Base-by-base conservation (phyloP, 2,329 filamentous ascomycete species). In the Claviceps purpurea region DNA sequence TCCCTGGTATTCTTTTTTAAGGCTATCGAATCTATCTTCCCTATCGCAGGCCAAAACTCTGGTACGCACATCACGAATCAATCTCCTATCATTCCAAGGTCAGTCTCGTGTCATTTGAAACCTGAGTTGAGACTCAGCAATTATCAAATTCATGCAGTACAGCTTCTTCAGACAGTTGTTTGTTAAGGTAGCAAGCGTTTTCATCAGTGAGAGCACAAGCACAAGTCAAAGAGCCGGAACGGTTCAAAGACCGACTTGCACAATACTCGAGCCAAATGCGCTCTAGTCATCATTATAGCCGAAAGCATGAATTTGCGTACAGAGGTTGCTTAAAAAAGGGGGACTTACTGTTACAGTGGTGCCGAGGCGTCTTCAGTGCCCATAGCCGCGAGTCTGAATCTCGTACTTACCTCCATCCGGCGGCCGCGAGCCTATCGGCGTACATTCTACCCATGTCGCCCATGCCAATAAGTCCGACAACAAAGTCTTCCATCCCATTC, bases 231-330 rank as follows among this genome's bases (percentile, higher is more conserved):
- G 70, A 76, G 85, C 88, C 91, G 79, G 85, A 95, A 82, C 86
- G 84, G 75, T 71, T 73, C 71, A 75, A 75, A 74, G 74, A 70
- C 70, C 70, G 66, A 73, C 71, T 73, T 76, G 73, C 71, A 75
- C 82, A 81, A 89, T 95, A 78, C 91, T 97, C 91, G 89, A 97
- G 91, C 91, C 91, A 97, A 97, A 97, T 97, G 91, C 91, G 90
- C 91, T 97, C 91, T 91, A 89, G 91, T 97, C 91, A 97, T 97
- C 91, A 94, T 89, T 67, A 68, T 68, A 68, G 63, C 55, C 52
- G 63, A 57, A 5, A 26, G 10, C 16, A 24, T 20, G 30, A 11
- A 45, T 24, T 34, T 45, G 5, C 14, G 41, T 7, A 6, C 1
- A 5, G 5, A 37, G n/a, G 16, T 22, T 38, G 30, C 11, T 37